These are phyloP conservation scores for Paecilomyces fulvus DNA, from an alignment of 2,329 filamentous ascomycete genomes.

Conservation along the genomic window DNA sequence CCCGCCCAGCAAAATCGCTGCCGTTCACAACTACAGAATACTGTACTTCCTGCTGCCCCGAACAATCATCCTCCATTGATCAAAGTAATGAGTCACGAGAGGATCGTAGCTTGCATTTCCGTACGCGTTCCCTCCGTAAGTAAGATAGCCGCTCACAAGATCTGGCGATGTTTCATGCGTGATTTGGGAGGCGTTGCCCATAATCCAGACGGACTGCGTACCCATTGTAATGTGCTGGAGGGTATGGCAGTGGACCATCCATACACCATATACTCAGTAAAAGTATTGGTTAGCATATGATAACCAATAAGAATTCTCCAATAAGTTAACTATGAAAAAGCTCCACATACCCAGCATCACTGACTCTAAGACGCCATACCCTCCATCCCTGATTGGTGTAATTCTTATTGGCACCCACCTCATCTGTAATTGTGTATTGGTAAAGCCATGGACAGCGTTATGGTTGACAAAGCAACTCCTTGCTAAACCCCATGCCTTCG, in stretches of 20 bases:
- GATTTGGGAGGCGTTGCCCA: conserved; percentile 37
- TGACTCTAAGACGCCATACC: conserved; percentile 50
- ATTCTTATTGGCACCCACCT: conserved; percentile 31
- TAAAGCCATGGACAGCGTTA: too few relatives aligned
- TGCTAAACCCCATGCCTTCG: too few relatives aligned
- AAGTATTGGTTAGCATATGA: background rate
- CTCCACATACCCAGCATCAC: conserved; percentile 32
- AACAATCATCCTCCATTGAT: background rate
- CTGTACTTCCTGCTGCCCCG: too few relatives aligned
- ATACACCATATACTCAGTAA: conserved; percentile 18
- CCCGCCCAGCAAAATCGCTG: too few relatives aligned
- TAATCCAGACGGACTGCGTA: conserved; percentile 41
- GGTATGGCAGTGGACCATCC: conserved; percentile 45
- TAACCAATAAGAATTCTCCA: background rate
- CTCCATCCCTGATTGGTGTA: conserved; percentile 40
- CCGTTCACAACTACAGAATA: too few relatives aligned
- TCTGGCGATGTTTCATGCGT: conserved; percentile 19
- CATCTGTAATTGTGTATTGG: too few relatives aligned
- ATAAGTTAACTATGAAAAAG: background rate
- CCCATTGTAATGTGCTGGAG: conserved; percentile 42
- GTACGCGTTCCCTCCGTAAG: conserved; percentile 37
- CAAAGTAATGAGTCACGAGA: conserved; percentile 4
- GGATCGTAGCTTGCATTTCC: conserved; percentile 22
- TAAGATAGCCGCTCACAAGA: conserved; percentile 36
- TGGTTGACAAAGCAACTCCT: too few relatives aligned